Evolutionary conservation across 768 basidiomycete species (phyloP).

Genomic region (Tricholoma hemisulphureum): DNA sequence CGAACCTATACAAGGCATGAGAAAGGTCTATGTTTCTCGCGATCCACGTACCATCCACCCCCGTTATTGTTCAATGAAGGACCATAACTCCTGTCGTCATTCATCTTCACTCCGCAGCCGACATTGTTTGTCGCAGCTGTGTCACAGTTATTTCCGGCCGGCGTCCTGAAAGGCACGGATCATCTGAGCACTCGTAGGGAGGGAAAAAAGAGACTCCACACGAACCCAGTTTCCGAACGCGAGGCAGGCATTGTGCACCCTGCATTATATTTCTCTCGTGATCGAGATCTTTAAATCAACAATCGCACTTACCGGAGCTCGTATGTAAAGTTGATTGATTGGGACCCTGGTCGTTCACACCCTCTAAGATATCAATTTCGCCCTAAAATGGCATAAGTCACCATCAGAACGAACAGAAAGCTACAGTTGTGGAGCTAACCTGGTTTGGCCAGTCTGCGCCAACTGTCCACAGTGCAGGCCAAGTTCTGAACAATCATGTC

Average conservation of each 20-base stretch:
- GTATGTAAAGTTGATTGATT: conserved; percentile 61
- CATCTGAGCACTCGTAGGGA: not conserved
- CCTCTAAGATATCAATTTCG: conserved; percentile 55
- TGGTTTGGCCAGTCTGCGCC: conserved; percentile 46
- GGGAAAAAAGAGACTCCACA: not conserved
- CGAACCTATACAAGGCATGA: conserved; percentile 43
- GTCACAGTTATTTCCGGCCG: conserved; percentile 48
- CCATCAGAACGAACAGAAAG: not conserved
- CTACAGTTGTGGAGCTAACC: conserved; percentile 20
- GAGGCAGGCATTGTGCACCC: conserved; percentile 55
- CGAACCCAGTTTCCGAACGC: conserved; percentile 47
- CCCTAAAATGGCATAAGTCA: conserved; percentile 31
- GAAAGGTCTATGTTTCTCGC: not conserved
- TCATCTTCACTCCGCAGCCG: conserved; percentile 53
- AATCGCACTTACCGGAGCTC: conserved; percentile 34
- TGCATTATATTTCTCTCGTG: conserved; percentile 5
- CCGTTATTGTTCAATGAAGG: conserved; percentile 56
- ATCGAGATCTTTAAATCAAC: not conserved
- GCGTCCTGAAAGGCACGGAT: conserved; percentile 24
- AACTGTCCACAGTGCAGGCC: conserved; percentile 63
- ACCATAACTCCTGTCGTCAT: conserved; percentile 49
- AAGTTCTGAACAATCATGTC: conserved; percentile 26
- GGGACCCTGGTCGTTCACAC: conserved; percentile 54
- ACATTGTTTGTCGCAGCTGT: conserved; percentile 45
- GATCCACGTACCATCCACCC: conserved; percentile 54